A percentile compares a stretch with the other conserved stretches of the same genome.
Conservation (phyloP, 768 basidiomycete species). For the Amanita molliuscula region DNA sequence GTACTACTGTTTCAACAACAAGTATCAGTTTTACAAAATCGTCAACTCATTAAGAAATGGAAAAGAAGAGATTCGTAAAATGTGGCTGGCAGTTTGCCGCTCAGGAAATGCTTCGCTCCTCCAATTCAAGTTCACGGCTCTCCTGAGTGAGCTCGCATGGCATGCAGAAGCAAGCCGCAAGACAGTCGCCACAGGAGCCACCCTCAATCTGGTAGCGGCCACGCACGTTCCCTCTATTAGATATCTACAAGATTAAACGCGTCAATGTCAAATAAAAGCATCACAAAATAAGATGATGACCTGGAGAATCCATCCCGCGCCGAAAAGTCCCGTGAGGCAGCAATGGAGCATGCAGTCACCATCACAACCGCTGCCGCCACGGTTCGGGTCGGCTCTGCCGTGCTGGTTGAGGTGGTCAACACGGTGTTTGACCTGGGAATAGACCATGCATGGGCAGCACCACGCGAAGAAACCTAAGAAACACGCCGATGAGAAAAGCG, state of each 20-base stretch:
- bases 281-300: conserved; percentile 12
- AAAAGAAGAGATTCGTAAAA: not conserved
- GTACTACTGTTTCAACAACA: too few species aligned
- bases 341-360: conserved; percentile 28
- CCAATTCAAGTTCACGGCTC: not conserved
- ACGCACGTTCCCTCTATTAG: conserved; percentile 27
- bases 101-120: too few species aligned
- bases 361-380: conserved; percentile 20
- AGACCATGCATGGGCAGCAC: conserved; percentile 32
- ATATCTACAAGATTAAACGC: conserved; percentile 14
- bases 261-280: not conserved
- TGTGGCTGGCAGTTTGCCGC: too few species aligned
- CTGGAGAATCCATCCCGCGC: conserved; percentile 30
- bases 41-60: not conserved
- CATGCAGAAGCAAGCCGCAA: conserved; percentile 11
- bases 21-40: not conserved
- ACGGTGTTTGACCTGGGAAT: conserved; percentile 29
- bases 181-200: conserved; percentile 29
- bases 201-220: conserved; percentile 37
- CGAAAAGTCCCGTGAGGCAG: conserved; percentile 17
- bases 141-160: conserved; percentile 24
- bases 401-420: conserved; percentile 24
- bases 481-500: not conserved
- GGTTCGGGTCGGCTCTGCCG: conserved; percentile 27
- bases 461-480: conserved; percentile 23